Conservation (phyloP, 2,329 filamentous ascomycete genomes). For the Volutella citrinella region DNA sequence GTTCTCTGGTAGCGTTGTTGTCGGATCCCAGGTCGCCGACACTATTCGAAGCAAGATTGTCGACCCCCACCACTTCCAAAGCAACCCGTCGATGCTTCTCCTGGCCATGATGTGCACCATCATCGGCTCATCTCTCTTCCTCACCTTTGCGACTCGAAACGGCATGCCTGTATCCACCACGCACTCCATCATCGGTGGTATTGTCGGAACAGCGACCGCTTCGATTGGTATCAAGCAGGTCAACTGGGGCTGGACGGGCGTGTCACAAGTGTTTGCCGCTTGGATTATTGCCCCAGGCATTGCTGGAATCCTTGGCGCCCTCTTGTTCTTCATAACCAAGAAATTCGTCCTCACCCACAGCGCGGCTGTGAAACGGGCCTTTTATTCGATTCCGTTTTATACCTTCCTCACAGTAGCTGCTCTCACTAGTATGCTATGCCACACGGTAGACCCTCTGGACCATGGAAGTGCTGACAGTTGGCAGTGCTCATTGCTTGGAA, state of each 20-base stretch:
- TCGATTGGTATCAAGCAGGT: conserved; percentile 34
- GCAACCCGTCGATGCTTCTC: conserved; percentile 46
- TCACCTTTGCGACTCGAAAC: conserved; percentile 49
- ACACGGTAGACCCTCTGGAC: accelerated
- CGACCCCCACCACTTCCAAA: conserved; percentile 39
- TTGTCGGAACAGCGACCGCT: conserved; percentile 35
- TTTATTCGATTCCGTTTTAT: conserved; percentile 35
- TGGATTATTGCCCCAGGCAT: conserved; percentile 36
- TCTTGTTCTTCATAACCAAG: conserved; percentile 35
- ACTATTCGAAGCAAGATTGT: conserved; percentile 48
- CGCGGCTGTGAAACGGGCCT: conserved; percentile 30
- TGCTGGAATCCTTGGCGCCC: conserved; percentile 29
- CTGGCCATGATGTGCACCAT: conserved; percentile 54
- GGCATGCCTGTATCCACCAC: conserved; percentile 55
- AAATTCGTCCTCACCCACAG: conserved; percentile 25
- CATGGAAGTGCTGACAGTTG: conserved; percentile 10
- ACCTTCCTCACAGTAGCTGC: conserved; percentile 35
- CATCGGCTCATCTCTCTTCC: conserved; percentile 47
- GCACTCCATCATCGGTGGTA: conserved; percentile 46
- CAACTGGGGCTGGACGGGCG: conserved; percentile 36
- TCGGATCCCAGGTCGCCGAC: conserved; percentile 36
- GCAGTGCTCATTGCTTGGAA: conserved; percentile 52
- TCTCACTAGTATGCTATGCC: conserved; percentile 28
- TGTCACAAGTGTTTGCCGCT: conserved; percentile 37
- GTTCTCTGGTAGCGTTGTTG: conserved; percentile 41